Base-by-base conservation (phyloP, 495 filamentous ascomycete species). In the Stereocaulon alpinum region DNA sequence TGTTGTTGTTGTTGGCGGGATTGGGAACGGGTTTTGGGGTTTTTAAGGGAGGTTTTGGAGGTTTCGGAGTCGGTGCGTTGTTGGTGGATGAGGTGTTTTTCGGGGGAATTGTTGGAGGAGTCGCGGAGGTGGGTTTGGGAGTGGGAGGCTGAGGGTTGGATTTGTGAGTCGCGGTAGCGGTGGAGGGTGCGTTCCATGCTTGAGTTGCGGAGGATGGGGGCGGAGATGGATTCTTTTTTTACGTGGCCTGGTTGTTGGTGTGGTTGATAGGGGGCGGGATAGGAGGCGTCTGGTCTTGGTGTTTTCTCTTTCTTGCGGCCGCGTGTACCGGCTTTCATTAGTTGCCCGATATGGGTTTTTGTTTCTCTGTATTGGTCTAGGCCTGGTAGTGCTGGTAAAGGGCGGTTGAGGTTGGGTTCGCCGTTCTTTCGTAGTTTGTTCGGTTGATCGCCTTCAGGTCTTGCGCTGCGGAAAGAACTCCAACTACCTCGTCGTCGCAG, bases 341-440 rank as follows among this genome's bases (percentile, higher is more conserved):
- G 42, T 20, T 67, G 65, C 2, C 64, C 65, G 37, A 67, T 67
- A 14, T 67, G 65, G 1, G 65, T 61, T 40, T 65, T 67, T 0
- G 60, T 61, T 42, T 67, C 65, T 24, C 62, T 63, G 49, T 67
- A 67, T 50, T 62, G 63, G 40, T 67, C 65, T 18, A 67, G 41
- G n/a, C 66, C 66, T 6, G 66, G 66, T 15, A 68, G 53, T n/a
- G 63, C 63, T 10, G 66, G 66, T 10, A 68, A 43, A 5, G 62
- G 60, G 3, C 66, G 64, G 34, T 68, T 68, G 47, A 68, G 57
- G 53, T 68, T 66, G 11, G 54, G 58, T 32, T 40, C 60, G 6
- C 66, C 66, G n/a, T 62, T 61, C 14, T 61, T 54, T 11, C 50
- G 41, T 10, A 53, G 40, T 34, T 54, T 60, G 17, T 44, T 62